Conservation (phyloP, 75 land plant species). For the Cupressus sempervirens region DNA sequence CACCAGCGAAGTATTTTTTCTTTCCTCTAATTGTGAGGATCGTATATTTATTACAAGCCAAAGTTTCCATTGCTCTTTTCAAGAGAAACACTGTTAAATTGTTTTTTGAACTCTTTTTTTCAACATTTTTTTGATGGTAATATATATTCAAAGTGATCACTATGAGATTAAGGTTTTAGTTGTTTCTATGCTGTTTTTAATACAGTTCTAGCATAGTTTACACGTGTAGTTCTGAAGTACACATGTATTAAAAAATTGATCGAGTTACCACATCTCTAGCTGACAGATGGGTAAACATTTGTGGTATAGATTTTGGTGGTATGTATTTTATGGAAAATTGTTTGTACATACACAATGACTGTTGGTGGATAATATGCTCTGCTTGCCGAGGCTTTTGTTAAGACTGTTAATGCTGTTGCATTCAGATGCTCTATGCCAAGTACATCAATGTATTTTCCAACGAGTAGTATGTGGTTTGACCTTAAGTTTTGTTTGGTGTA, state of each 20-base stretch:
- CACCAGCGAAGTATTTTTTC: background rate
- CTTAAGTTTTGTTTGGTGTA: background rate
- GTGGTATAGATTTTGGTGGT: background rate
- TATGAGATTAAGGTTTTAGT: background rate
- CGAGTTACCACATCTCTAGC: background rate
- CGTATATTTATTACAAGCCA: background rate
- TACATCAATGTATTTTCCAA: no score
- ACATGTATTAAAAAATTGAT: background rate
- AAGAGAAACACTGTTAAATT: background rate
- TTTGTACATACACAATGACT: background rate
- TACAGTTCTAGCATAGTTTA: background rate
- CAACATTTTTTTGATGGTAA: conserved; percentile 2
- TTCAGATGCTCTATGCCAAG: background rate
- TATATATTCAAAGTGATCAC: background rate
- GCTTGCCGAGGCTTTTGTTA: no score
- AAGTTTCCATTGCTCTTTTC: background rate
- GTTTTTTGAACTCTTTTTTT: background rate
- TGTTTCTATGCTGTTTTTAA: background rate
- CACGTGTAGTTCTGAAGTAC: background rate
- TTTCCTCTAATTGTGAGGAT: background rate
- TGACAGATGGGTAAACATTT: background rate
- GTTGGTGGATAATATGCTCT: background rate
- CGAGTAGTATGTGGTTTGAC: background rate
- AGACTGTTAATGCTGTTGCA: no score
- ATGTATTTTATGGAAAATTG: background rate